Base-by-base conservation (phyloP, 345 rosid species). In the Turritis glabra region DNA sequence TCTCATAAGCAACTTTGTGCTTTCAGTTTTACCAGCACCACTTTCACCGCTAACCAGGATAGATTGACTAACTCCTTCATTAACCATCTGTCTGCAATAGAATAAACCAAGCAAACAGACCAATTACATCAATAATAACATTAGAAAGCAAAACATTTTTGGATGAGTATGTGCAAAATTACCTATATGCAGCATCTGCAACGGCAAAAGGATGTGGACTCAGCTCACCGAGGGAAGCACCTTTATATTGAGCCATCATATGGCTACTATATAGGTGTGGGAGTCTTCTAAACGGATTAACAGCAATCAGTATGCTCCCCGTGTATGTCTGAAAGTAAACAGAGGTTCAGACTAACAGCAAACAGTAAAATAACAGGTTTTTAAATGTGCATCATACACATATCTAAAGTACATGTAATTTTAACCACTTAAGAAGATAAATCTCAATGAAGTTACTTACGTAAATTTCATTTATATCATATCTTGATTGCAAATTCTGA, bases 11-110 rank as follows among this genome's bases (percentile, higher is more conserved):
- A 80, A 85, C 81, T 95, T 95, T 40, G 99, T 95, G 81, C 97
- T 95, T 82, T 95, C 99, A 2, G 99, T 92, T 87, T 95, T 95
- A 80, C 99, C 98, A 2, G 99, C 99, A n/a, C 99, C 99, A 84
- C 99, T 95, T 84, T 95, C 99, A 60, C 99, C 99, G 43, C 98
- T 95, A 59, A 95, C 99, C 81, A 95, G 80, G 75, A 95, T 95
- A 27, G 98, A 83, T 78, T 95, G 99, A 71, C 98, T 95, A 72
- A 89, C 79, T 60, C 87, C 87, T 47, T 92, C 99, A 56, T 89
- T 89, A 79, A 95, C 82, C 99, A 95, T 92, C 50, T 84, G 88
- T 78, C 99, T 95, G 88, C 84, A 83, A 35, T 44, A 9, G 0
- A 61, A 23, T 11, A 66, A 44, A 43, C 57, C 74, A 58, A 50